A percentile compares a stretch with the other conserved stretches of the same genome.
These are phyloP conservation scores for Apodospora peruviana DNA, from an alignment of 495 filamentous ascomycete genomes.

Conservation along the genomic window DNA sequence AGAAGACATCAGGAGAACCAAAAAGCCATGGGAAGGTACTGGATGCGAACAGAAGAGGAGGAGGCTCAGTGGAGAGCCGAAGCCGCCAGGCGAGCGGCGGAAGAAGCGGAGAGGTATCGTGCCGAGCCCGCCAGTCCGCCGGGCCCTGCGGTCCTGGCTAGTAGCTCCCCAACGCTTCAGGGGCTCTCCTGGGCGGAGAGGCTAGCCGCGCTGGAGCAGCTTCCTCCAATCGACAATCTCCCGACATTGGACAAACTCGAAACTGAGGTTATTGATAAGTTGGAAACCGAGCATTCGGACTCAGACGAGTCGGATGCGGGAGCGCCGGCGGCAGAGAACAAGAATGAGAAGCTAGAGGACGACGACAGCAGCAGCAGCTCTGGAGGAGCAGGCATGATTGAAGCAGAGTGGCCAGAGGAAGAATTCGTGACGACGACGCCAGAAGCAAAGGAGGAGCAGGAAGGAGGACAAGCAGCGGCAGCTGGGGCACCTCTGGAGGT, in stretches of 20 bases:
- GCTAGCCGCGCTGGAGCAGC: constrained; percentile 7
- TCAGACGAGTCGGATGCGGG: constrained; percentile 5
- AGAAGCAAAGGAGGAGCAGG: not conserved
- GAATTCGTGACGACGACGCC: not conserved
- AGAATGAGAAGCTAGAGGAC: not conserved
- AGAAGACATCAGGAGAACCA: constrained; percentile 29
- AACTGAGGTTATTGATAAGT: constrained; percentile 7
- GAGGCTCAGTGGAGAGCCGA: constrained; percentile 25
- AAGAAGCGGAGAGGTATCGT: constrained; percentile 26
- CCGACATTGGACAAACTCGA: constrained; percentile 9
- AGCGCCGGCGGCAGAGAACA: not conserved
- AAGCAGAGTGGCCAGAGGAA: not conserved
- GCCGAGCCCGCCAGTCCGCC: constrained; percentile 20
- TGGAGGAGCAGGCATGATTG: not conserved
- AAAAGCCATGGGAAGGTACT: constrained; percentile 28
- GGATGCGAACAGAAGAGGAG: constrained; percentile 29
- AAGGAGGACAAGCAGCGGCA: not conserved
- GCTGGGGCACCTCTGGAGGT: not conserved
- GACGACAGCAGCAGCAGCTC: not conserved
- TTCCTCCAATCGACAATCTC: constrained; percentile 6
- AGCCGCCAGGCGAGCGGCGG: constrained; percentile 18
- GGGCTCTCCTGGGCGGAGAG: not conserved
- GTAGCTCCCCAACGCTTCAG: not conserved
- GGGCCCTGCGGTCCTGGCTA: not conserved
- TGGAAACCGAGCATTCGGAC: constrained; percentile 7